These are phyloP conservation scores for Xylariaceae sp. DNA, from an alignment of 2,329 filamentous ascomycete genomes.

Conservation along the genomic window DNA sequence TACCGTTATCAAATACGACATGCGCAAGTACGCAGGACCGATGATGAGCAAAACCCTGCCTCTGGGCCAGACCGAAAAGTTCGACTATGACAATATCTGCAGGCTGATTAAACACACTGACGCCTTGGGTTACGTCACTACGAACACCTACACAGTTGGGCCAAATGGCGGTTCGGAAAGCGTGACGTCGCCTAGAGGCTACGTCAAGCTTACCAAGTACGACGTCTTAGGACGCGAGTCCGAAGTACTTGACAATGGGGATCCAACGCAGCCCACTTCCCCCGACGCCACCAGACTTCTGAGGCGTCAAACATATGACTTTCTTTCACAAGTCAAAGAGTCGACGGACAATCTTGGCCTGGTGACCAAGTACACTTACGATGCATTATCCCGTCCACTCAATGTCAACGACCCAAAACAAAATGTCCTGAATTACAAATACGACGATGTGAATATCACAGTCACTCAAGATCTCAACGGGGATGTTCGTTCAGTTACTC, in stretches of 20 bases:
- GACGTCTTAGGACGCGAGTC: neutral
- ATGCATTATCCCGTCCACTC: neutral
- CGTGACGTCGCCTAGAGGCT: neutral
- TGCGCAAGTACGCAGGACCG: neutral
- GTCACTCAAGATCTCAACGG: neutral
- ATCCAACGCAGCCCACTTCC: conserved; percentile 1
- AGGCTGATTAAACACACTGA: neutral
- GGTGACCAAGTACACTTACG: neutral
- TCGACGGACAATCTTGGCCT: neutral
- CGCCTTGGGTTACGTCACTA: neutral
- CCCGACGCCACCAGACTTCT: neutral
- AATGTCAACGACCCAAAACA: neutral
- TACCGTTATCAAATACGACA: neutral
- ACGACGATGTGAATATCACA: neutral
- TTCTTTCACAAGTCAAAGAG: neutral
- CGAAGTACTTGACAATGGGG: neutral
- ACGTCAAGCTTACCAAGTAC: neutral
- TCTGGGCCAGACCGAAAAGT: neutral
- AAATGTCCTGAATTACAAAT: neutral
- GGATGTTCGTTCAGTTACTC: neutral
- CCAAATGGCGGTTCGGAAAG: neutral
- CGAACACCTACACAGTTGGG: neutral
- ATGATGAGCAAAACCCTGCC: neutral
- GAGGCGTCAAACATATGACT: neutral
- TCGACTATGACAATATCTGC: neutral